phyloP scores from a whole-genome alignment of 202 grass and related monocot genomes.

The Setaria viridis region DNA sequence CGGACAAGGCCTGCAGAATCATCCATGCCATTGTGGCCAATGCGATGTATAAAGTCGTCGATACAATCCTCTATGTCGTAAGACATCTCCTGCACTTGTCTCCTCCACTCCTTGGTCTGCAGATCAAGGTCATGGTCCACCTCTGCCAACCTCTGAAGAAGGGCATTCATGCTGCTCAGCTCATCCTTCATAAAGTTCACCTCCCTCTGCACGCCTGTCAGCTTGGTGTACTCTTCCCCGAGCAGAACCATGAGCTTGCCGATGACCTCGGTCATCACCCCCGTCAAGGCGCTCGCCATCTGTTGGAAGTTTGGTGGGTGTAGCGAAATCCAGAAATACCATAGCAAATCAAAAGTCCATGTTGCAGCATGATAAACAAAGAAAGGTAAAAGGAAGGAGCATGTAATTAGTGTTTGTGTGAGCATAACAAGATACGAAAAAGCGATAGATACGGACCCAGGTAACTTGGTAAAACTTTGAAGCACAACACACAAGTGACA shows the following conservation, averaged over 20 bases:
- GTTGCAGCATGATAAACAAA: no score
- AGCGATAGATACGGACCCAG: no score
- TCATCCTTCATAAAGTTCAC: constrained; percentile 36
- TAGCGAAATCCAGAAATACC: background rate
- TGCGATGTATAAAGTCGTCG: background rate
- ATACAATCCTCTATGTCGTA: constrained; percentile 38
- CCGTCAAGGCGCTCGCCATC: constrained; percentile 14
- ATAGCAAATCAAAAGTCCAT: background rate
- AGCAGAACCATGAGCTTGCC: constrained; percentile 6
- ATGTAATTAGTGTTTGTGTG: no score
- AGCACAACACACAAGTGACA: no score
- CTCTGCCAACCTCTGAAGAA: constrained; percentile 17
- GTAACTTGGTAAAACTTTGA: no score
- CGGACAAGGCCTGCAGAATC: background rate
- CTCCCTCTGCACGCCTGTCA: constrained; percentile 17
- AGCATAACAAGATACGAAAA: no score
- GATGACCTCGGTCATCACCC: constrained; percentile 23
- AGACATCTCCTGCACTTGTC: constrained; percentile 35
- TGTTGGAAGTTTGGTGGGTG: background rate
- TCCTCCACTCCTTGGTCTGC: constrained; percentile 27
- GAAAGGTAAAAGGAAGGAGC: no score
- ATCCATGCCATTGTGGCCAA: background rate
- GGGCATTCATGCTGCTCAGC: constrained; percentile 34
- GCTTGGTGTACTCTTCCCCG: constrained; percentile 9
- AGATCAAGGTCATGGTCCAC: constrained; percentile 18